A percentile compares a stretch with the other conserved stretches of the same genome.
Evolutionary conservation across 1,284 basidiomycete genomes (phyloP).

Genomic region (Marasmius tenuissimus): DNA sequence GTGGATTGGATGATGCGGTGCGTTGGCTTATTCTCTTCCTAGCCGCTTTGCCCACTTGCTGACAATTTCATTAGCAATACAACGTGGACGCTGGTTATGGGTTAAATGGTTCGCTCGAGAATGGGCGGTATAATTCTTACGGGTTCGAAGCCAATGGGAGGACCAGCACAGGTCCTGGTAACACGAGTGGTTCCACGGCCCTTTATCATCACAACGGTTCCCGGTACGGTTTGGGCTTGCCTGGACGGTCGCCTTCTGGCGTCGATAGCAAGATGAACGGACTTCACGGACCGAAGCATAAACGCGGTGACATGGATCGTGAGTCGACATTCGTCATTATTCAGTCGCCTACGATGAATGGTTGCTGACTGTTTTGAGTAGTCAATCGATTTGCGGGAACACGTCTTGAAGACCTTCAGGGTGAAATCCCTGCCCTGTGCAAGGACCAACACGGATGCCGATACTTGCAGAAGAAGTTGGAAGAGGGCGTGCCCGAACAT

Average conservation of each 20-base stretch:
- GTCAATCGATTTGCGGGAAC: constrained; percentile 96
- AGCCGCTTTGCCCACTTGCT: constrained; percentile 4
- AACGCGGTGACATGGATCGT: constrained; percentile 90
- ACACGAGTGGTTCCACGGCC: constrained; percentile 72
- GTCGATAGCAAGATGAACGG: constrained; percentile 82
- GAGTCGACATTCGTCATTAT: constrained; percentile 53
- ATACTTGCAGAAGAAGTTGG: constrained; percentile 98
- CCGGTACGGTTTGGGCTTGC: constrained; percentile 69
- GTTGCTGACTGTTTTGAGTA: constrained; percentile 27
- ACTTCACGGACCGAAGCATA: constrained; percentile 88
- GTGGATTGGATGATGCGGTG: constrained; percentile 50
- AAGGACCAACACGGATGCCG: constrained; percentile 99
- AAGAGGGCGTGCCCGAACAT: constrained; percentile 92
- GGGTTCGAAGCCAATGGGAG: constrained; percentile 57
- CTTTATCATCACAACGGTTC: constrained; percentile 79
- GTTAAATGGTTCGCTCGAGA: constrained; percentile 50
- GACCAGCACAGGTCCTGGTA: constrained; percentile 39
- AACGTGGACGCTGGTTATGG: constrained; percentile 61
- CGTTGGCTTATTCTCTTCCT: constrained; percentile 22
- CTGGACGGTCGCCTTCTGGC: constrained; percentile 47
- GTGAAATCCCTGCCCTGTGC: constrained; percentile 91
- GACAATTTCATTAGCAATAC: constrained; percentile 45
- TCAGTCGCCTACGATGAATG: constrained; percentile 4
- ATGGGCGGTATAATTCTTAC: constrained; percentile 61
- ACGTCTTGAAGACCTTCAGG: constrained; percentile 92